A percentile compares a stretch with the other conserved stretches of the same genome.
Evolutionary conservation across 164 flowering plant genomes (phyloP).

Genomic region (Stephania yunnanensis): DNA sequence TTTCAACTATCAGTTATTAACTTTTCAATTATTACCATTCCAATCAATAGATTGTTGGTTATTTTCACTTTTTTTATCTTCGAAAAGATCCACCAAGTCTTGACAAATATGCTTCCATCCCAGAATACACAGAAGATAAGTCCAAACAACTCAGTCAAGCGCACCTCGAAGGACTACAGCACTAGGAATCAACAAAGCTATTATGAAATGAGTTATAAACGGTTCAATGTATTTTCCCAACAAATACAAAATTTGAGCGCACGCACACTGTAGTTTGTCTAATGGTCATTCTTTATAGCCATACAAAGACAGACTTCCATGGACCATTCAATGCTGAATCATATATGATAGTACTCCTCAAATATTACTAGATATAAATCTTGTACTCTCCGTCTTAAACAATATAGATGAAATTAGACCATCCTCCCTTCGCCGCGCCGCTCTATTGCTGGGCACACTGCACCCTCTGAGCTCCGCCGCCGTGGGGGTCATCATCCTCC

Average conservation of each 20-base stretch:
- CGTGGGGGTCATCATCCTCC: slow-evolving; percentile 53
- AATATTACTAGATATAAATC: background rate
- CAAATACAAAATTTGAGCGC: background rate
- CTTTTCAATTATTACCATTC: too few relatives aligned
- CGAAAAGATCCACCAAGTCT: too few relatives aligned
- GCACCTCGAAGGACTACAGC: too few relatives aligned
- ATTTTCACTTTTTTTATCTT: too few relatives aligned
- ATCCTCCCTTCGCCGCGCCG: background rate
- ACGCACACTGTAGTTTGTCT: background rate
- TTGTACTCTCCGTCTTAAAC: background rate
- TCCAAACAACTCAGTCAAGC: too few relatives aligned
- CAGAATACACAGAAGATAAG: too few relatives aligned
- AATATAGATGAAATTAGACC: background rate
- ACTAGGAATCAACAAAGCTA: too few relatives aligned
- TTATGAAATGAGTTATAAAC: background rate
- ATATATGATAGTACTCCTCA: background rate
- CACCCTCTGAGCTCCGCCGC: slow-evolving; percentile 61
- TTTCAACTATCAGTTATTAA: too few relatives aligned
- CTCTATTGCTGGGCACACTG: slow-evolving; percentile 78
- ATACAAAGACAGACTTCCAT: background rate
- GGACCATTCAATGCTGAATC: too few relatives aligned
- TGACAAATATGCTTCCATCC: too few relatives aligned
- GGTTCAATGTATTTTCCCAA: background rate
- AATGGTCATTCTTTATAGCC: background rate
- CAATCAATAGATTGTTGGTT: too few relatives aligned